Base-by-base conservation (phyloP, 179 eudicot genomes). In the Gypsophila paniculata region DNA sequence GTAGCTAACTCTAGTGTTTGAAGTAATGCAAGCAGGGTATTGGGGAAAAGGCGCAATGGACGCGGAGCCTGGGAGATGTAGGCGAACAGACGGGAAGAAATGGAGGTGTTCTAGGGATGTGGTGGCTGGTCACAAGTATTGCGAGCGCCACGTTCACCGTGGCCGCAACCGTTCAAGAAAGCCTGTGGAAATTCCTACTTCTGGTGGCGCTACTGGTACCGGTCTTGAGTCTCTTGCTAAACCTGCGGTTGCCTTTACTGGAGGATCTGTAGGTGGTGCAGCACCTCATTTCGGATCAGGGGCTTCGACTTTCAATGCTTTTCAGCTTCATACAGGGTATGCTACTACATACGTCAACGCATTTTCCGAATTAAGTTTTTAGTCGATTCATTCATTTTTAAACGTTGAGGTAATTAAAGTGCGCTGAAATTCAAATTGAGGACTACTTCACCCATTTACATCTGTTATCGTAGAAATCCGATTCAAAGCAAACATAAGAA, bases 21-120 rank as follows among this genome's bases (percentile, higher is more conserved):
- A 63, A 91, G 96, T 88, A 78, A 9, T 89, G 79, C 91, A 88
- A 77, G 84, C 88, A 65, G 97, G 97, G 58, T 89, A 91, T 17
- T 91, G 97, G 97, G 96, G 93, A 65, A 88, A 85, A 76, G 91
- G 81, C 2, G 83, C 83, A 22, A 83, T 89, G 97, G 98, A 93
- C 77, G 91, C 97, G 6, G 98, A 93, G 77, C 98, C 97, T 36
- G 96, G 96, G 51, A 76, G 98, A 74, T 93, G 98, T 76, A 80
- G 93, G 74, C 83, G 98, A 65, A 93, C 98, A 49, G 98, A 93
- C 61, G 98, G 98, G 4, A 93, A 93, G 79, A 93, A 93, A 65
- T 93, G 98, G 98, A 88, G 98, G 81, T 93, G 98, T 74, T 86
- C 97, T n/a, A 91, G 93, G 81, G 98, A 91, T 77, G 89, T 89